A percentile compares a stretch with the other conserved stretches of the same genome.
Conservation (phyloP, 441 rosid species). For the Euphorbia schlechtendalii region DNA sequence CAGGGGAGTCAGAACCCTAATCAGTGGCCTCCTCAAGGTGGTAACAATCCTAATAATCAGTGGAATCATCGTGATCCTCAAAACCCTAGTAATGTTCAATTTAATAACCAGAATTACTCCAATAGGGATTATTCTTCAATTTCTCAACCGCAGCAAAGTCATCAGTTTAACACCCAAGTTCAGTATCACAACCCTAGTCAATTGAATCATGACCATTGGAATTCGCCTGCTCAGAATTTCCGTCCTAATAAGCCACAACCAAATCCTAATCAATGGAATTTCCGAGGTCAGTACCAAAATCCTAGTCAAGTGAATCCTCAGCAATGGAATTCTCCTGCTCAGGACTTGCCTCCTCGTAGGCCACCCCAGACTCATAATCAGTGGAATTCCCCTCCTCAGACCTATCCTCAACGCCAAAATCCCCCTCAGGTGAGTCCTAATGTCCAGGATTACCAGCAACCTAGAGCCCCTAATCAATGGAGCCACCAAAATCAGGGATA, state of each 20-base stretch:
- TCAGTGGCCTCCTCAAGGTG: conserved; percentile 16
- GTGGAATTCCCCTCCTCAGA: conserved; percentile 13
- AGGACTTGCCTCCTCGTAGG: neutral
- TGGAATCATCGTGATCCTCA: conserved; percentile 17
- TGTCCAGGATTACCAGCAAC: conserved; percentile 25
- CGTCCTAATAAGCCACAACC: conserved; percentile 8
- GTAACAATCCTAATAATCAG: conserved; percentile 6
- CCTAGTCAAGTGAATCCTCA: conserved; percentile 12
- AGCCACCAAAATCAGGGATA: conserved; percentile 29
- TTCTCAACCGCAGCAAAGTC: conserved; percentile 19
- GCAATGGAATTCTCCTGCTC: conserved; percentile 3
- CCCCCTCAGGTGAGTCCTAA: conserved; percentile 25
- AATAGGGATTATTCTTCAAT: conserved; percentile 22
- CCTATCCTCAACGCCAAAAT: conserved; percentile 22
- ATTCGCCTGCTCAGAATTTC: neutral
- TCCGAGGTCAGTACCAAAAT: neutral
- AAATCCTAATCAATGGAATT: neutral
- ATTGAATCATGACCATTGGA: conserved; percentile 12
- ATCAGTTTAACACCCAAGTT: neutral
- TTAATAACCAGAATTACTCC: conserved; percentile 16
- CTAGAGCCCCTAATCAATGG: conserved; percentile 38
- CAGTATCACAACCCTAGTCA: conserved; percentile 6
- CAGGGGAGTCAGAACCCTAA: conserved; percentile 16
- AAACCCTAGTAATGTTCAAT: conserved; percentile 14
- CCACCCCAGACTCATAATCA: conserved; percentile 17